Conservation (phyloP, 805 yeast species). For the Kodamaea sagamina region DNA sequence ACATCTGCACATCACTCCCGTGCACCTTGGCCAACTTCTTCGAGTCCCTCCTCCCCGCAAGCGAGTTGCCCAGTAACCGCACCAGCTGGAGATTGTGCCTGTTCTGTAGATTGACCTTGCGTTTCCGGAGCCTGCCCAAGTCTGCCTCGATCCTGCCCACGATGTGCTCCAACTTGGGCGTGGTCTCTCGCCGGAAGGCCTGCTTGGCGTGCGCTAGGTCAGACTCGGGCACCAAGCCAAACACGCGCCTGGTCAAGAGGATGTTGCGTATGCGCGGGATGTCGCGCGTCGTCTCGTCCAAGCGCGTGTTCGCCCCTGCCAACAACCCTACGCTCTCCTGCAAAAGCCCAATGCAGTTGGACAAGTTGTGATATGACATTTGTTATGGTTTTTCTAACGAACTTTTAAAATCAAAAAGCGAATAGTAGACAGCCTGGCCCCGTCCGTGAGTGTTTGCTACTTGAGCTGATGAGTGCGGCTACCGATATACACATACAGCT, state of each 20-base stretch:
- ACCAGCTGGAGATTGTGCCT: constrained; percentile 44
- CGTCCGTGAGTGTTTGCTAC: background rate
- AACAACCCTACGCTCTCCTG: constrained; percentile 36
- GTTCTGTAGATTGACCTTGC: constrained; percentile 32
- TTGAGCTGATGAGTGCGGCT: constrained; percentile 9
- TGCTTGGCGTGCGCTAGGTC: constrained; percentile 45
- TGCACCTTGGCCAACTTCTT: constrained; percentile 11
- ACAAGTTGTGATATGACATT: constrained; percentile 13
- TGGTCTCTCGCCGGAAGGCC: constrained; percentile 36
- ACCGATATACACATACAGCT: constrained; percentile 28
- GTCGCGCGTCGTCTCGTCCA: constrained; percentile 42
- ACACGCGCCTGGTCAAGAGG: constrained; percentile 47
- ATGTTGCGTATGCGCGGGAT: constrained; percentile 40
- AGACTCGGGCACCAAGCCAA: constrained; percentile 52
- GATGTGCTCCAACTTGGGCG: constrained; percentile 43
- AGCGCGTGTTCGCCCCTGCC: constrained; percentile 30
- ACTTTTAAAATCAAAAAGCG: background rate
- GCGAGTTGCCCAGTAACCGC: constrained; percentile 30
- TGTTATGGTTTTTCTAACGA: constrained; percentile 2
- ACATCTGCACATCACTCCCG: constrained; percentile 33
- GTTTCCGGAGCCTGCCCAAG: constrained; percentile 34
- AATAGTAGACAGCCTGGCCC: background rate
- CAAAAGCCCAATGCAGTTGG: constrained; percentile 35
- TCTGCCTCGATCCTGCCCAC: constrained; percentile 34
- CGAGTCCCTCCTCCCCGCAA: constrained; percentile 18